Base-by-base conservation (phyloP, 352 stramenopile genomes). In the Phytopythium aichiense region DNA sequence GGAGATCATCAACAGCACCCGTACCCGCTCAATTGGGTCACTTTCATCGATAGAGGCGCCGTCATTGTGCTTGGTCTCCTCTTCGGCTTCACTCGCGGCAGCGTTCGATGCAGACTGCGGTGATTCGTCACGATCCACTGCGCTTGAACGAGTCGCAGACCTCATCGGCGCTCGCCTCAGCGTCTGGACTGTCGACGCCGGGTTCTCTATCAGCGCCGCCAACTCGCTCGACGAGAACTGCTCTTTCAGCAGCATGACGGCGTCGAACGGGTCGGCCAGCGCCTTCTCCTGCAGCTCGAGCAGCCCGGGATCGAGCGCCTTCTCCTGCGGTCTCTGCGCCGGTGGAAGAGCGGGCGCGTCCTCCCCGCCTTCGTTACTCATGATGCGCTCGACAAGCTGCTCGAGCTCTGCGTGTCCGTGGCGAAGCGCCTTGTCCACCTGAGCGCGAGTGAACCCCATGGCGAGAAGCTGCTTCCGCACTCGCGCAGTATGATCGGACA, bases 201-300 rank as follows among this genome's bases (percentile, higher is more conserved):
- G 70, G 56, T 89, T 77, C 45, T 82, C 72, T 20, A 80, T 85
- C 9, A 91, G 54, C 48, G 72, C 57, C 11, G 66, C 64, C 25
- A 91, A 49, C 31, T 60, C 60, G 5, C 79, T 50, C 0, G 67
- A 60, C 28, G 76, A 63, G 12, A 86, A 76, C 0, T 67, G 43
- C 38, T 89, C 73, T 42, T 84, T 88, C 4, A 89, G 50, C 33
- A 79, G 31, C 60, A 85, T 57, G 40, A 89, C 46, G 8, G 81
- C 77, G 18, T 79, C 65, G 23, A 91, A 86, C 22, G 67, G 67
- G 48, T 83, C 74, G 0, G 3, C 63, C 4, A 58, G 60, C 15
- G 71, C 71, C 7, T 73, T 13, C 33, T 62, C 38, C 57, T 71
- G 74, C 15, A 88, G 53, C 25, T 59, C 62, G 7, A 46, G 53